Evolutionary conservation across 108 stramenopile genomes (phyloP).

Genomic region (Pseudonitzschia multistriata): DNA sequence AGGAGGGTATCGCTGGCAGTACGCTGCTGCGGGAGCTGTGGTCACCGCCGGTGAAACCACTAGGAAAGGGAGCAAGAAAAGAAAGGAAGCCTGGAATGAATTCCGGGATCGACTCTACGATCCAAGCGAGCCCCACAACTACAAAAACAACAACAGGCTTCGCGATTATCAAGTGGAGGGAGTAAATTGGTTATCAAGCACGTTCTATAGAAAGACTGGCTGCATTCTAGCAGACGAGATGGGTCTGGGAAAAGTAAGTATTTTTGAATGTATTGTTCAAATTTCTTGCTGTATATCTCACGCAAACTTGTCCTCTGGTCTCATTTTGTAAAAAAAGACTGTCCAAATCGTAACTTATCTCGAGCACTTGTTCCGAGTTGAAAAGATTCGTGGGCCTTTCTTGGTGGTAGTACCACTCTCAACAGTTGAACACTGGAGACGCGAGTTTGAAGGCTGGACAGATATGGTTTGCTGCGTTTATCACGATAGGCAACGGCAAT

Average conservation of each 20-base stretch:
- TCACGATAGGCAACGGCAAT: constrained; percentile 91
- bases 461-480: constrained; percentile 96
- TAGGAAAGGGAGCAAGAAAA: constrained; percentile 68
- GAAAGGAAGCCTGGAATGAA: constrained; percentile 75
- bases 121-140: constrained; percentile 73
- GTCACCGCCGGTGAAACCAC: constrained; percentile 60
- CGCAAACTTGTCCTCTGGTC: background rate
- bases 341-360: constrained; percentile 95
- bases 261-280: constrained; percentile 10
- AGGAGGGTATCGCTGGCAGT: constrained; percentile 83
- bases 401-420: constrained; percentile 96
- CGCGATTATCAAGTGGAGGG: constrained; percentile 96
- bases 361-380: constrained; percentile 90
- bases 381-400: constrained; percentile 91
- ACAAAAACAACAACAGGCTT: constrained; percentile 79
- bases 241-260: constrained; percentile 71
- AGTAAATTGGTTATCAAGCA: constrained; percentile 94
- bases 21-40: constrained; percentile 70
- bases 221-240: constrained; percentile 96
- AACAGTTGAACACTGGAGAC: constrained; percentile 98
- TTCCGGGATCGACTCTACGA: constrained; percentile 87
- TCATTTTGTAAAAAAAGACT: constrained; percentile 47
- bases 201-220: constrained; percentile 87
- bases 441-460: constrained; percentile 97
- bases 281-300: background rate